A percentile compares a stretch with the other conserved stretches of the same genome.
Conservation (phyloP, 2,329 filamentous ascomycete species). For the Ophiostoma sp. region DNA sequence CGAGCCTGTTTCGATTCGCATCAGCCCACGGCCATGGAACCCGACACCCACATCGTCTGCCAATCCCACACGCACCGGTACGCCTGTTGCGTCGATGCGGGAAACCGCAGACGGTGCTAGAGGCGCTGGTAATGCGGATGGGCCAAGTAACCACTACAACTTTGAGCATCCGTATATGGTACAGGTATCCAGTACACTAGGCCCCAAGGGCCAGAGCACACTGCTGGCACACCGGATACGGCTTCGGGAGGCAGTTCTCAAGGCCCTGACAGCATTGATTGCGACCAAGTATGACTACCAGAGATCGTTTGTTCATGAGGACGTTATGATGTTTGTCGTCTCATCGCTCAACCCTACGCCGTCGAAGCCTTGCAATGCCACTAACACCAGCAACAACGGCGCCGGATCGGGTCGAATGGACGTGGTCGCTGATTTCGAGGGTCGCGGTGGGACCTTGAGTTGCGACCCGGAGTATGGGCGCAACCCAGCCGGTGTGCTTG, state of each 20-base stretch:
- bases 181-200: conserved; percentile 42
- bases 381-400: not conserved
- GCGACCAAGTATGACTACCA: conserved; percentile 78
- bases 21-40: conserved; percentile 37
- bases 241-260: conserved; percentile 69
- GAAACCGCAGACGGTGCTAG: not conserved
- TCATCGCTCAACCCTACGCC: conserved; percentile 64
- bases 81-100: conserved; percentile 19
- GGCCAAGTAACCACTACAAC: not conserved
- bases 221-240: conserved; percentile 63
- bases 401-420: not conserved
- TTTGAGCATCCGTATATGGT: conserved; percentile 29
- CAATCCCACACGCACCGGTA: conserved; percentile 11
- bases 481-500: conserved; percentile 71
- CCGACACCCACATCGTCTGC: conserved; percentile 30
- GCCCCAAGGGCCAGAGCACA: conserved; percentile 56
- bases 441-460: conserved; percentile 27
- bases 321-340: conserved; percentile 74
- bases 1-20: conserved; percentile 38
- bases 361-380: conserved; percentile 43
- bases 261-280: conserved; percentile 75
- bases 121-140: not conserved
- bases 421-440: not conserved
- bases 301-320: conserved; percentile 74
- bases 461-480: conserved; percentile 52